phyloP scores from a whole-genome alignment of 257 asterid species.

The Prunella vulgaris region DNA sequence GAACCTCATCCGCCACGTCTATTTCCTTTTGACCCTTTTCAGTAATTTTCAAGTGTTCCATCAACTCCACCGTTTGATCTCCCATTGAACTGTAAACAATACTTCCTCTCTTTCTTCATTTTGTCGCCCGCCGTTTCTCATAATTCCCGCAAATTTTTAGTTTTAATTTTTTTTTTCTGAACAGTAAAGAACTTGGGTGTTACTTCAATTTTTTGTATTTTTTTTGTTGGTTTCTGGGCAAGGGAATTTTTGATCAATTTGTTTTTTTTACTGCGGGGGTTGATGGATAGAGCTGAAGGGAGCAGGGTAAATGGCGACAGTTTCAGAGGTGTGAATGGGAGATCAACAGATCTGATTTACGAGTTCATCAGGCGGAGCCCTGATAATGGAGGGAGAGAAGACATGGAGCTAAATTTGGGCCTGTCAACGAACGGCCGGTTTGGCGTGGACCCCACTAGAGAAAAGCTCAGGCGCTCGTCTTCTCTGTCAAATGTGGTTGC shows the following conservation, averaged over 20 bases:
- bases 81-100: background rate
- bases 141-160: background rate
- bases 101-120: background rate
- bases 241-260: background rate
- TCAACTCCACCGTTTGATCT: background rate
- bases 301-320: background rate
- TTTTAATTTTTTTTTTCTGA: background rate
- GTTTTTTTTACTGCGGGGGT: background rate
- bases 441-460: conserved; percentile 48
- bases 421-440: conserved; percentile 62
- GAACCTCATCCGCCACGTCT: conserved; percentile 40
- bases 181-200: background rate
- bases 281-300: conserved; percentile 32
- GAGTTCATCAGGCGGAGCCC: conserved; percentile 1
- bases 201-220: background rate
- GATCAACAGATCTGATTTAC: conserved; percentile 28
- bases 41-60: conserved; percentile 22
- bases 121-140: background rate
- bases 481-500: conserved; percentile 28
- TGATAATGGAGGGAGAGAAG: background rate
- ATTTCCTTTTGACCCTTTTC: conserved; percentile 16
- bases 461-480: conserved; percentile 42
- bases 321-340: conserved; percentile 15
- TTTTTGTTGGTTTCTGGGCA: background rate
- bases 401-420: conserved; percentile 50